Evolutionary conservation across 2,329 filamentous ascomycete genomes (phyloP).

Genomic region (Trichoderma cornu-damae): DNA sequence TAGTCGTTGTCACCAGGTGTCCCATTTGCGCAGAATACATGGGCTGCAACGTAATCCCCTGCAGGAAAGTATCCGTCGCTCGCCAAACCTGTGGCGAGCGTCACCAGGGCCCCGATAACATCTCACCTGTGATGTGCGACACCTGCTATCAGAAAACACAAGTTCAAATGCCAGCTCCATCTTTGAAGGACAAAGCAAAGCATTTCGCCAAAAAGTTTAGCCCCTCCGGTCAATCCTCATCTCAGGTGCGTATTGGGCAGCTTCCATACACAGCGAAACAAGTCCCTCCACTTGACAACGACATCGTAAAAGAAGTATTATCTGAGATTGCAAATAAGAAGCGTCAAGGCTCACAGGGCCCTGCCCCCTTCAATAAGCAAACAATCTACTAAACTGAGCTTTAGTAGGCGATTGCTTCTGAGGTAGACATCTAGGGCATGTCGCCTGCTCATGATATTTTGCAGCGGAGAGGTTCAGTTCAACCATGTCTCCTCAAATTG

Average conservation of each 20-base stretch:
- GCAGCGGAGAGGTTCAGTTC: background rate
- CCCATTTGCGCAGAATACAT: background rate
- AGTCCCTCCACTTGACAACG: background rate
- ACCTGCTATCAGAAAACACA: constrained; percentile 1
- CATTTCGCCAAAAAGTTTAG: constrained; percentile 1
- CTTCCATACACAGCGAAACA: background rate
- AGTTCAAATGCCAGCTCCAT: background rate
- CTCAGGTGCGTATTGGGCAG: background rate
- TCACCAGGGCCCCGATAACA: background rate
- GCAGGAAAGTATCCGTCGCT: background rate
- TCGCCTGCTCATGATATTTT: background rate
- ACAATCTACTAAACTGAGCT: background rate
- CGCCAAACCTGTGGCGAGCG: constrained; percentile 8
- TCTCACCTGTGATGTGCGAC: background rate
- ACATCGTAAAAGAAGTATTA: background rate
- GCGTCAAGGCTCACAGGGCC: background rate
- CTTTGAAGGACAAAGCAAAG: constrained; percentile 10
- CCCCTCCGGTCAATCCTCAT: background rate
- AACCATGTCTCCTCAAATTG: background rate
- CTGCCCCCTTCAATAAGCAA: background rate
- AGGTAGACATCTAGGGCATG: background rate
- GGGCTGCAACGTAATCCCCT: background rate
- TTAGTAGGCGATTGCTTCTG: background rate
- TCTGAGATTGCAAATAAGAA: background rate
- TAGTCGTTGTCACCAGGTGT: background rate